Conservation (phyloP, 2,329 filamentous ascomycete genomes). For the Arthrinium phaeospermum region DNA sequence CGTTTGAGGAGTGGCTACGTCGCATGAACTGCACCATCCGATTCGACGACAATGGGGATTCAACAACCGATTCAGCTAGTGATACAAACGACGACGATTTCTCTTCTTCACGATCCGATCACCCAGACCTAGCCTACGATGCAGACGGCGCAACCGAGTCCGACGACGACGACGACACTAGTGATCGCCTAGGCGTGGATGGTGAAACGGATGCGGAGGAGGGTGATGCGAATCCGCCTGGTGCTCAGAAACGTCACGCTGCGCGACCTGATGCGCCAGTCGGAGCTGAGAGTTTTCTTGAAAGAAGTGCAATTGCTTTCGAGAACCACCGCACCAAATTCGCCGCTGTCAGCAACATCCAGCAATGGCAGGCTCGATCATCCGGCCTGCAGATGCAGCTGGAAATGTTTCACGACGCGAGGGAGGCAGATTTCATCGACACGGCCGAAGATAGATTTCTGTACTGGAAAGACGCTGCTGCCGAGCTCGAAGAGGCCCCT, state of each 20-base stretch:
- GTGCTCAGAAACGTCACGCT: neutral
- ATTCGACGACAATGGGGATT: constrained; percentile 48
- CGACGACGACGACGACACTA: neutral
- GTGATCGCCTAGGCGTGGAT: constrained; percentile 8
- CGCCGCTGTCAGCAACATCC: constrained; percentile 30
- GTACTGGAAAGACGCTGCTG: constrained; percentile 34
- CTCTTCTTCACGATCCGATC: constrained; percentile 26
- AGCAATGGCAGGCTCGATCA: constrained; percentile 37
- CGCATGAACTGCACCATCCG: constrained; percentile 76
- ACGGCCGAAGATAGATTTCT: constrained; percentile 31
- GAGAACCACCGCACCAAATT: constrained; percentile 34
- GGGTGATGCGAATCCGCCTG: neutral
- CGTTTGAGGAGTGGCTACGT: constrained; percentile 71
- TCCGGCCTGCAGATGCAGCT: constrained; percentile 29
- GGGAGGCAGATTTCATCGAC: constrained; percentile 33
- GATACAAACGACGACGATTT: constrained; percentile 31
- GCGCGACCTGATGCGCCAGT: neutral
- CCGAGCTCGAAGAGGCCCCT: constrained; percentile 29
- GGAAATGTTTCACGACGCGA: constrained; percentile 32
- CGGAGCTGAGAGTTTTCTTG: constrained; percentile 28
- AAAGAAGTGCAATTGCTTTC: constrained; percentile 34
- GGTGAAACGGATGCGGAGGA: neutral
- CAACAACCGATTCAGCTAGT: constrained; percentile 36
- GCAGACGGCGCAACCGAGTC: constrained; percentile 24
- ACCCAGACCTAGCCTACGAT: constrained; percentile 13